Conservation (phyloP, 2,329 filamentous ascomycete species). For the Trichoderma afroharzianum region DNA sequence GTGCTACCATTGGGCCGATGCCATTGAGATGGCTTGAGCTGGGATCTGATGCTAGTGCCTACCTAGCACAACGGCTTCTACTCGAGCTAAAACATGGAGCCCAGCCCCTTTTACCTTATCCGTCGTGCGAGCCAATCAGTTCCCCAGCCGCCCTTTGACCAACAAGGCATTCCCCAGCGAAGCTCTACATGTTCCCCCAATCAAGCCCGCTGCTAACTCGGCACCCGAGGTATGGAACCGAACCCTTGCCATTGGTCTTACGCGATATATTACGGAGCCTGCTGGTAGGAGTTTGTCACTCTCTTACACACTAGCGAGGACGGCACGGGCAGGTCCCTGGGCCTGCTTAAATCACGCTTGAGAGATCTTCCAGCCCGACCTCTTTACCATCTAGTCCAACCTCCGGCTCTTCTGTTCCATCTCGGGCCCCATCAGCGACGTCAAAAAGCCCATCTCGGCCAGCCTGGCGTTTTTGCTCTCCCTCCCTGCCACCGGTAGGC, state of each 20-base stretch:
- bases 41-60: constrained; percentile 1
- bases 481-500: constrained; percentile 11
- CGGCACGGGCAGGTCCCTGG: not conserved
- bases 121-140: constrained; percentile 4
- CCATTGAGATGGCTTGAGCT: not conserved
- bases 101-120: constrained; percentile 10
- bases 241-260: constrained; percentile 11
- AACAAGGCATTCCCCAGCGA: not conserved
- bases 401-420: not conserved
- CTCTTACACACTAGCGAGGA: constrained; percentile 12
- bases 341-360: constrained; percentile 16
- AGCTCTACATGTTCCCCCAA: not conserved
- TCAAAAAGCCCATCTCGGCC: not conserved
- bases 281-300: not conserved
- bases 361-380: constrained; percentile 2
- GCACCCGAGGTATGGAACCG: constrained; percentile 8
- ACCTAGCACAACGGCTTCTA: not conserved
- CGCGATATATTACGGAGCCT: not conserved
- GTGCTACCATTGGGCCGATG: not conserved
- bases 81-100: constrained; percentile 1
- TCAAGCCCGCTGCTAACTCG: not conserved
- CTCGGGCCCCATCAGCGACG: not conserved
- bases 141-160: not conserved
- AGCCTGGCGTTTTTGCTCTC: not conserved
- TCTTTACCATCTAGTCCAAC: not conserved